A percentile compares a stretch with the other conserved stretches of the same genome.
Conservation (phyloP, 805 yeast species). For the Schizosaccharomyces octosporus region DNA sequence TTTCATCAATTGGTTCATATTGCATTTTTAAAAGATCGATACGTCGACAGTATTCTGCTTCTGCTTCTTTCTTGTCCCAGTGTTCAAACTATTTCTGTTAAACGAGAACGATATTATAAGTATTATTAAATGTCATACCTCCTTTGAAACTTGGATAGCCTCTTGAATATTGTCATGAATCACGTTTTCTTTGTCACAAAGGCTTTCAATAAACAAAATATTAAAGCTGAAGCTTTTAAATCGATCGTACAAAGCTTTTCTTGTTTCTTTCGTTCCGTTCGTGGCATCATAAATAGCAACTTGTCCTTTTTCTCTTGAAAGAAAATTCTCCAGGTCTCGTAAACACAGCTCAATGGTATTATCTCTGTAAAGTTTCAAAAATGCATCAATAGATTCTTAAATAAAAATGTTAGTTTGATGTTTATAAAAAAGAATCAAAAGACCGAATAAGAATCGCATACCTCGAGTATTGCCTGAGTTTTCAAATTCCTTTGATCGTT, state of each 20-base stretch:
- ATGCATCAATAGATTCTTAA: no score
- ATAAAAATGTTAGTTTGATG: no score
- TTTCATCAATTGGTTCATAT: slow-evolving; percentile 43
- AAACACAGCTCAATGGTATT: neutral
- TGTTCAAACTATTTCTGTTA: neutral
- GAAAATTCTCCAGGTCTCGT: slow-evolving; percentile 19
- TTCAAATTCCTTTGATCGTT: slow-evolving; percentile 23
- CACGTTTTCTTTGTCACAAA: slow-evolving; percentile 47
- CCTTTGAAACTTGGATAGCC: neutral
- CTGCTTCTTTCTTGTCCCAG: neutral
- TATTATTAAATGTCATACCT: slow-evolving; percentile 41
- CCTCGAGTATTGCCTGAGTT: neutral
- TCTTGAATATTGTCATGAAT: slow-evolving; percentile 38
- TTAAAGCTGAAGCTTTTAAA: slow-evolving; percentile 40
- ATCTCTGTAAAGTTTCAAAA: neutral
- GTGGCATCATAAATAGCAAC: slow-evolving; percentile 92
- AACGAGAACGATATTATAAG: slow-evolving; percentile 12
- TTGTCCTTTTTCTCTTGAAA: slow-evolving; percentile 61
- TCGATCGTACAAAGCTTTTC: slow-evolving; percentile 30
- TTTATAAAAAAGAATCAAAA: neutral
- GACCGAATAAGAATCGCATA: neutral
- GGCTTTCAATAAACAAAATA: slow-evolving; percentile 67
- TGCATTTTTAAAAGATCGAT: slow-evolving; percentile 9
- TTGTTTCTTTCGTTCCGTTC: slow-evolving; percentile 49
- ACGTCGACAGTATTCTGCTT: neutral